Evolutionary conservation across 75 land plant genomes (phyloP).

Genomic region (Pseudotsuga menziesii): DNA sequence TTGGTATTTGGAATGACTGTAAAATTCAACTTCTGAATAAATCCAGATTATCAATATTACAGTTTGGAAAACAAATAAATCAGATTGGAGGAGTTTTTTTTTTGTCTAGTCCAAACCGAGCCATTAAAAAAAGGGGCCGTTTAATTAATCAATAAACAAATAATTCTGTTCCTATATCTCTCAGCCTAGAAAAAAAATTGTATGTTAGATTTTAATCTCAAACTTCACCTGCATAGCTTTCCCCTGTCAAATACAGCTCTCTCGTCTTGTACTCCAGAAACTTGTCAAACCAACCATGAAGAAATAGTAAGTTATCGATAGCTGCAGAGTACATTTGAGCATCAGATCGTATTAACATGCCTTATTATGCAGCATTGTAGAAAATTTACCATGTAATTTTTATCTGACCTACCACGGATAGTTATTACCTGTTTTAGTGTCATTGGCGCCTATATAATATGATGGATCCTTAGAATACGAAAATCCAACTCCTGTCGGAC

Average conservation of each 20-base stretch:
- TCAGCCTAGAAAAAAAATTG: too few relatives aligned
- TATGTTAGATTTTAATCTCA: too few relatives aligned
- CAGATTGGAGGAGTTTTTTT: too few relatives aligned
- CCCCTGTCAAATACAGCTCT: conserved; percentile 80
- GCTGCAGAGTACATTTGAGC: conserved; percentile 35
- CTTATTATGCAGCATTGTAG: background rate
- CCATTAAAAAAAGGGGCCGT: too few relatives aligned
- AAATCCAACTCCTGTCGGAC: conserved; percentile 94
- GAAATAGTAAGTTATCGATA: conserved; percentile 71
- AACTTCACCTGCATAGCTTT: conserved; percentile 92
- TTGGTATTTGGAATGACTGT: too few relatives aligned
- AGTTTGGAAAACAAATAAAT: too few relatives aligned
- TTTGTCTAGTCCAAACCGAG: too few relatives aligned
- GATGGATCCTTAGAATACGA: conserved; percentile 77
- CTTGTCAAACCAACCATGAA: conserved; percentile 64
- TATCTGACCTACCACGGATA: background rate
- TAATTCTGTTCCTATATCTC: too few relatives aligned
- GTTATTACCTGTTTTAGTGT: conserved; percentile 64
- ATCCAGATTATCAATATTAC: too few relatives aligned
- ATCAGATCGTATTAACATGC: background rate
- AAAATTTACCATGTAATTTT: background rate
- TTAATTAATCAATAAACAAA: too few relatives aligned
- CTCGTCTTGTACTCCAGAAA: conserved; percentile 76
- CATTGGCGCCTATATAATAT: conserved; percentile 46
- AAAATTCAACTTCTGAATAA: too few relatives aligned